Base-by-base conservation (phyloP, 768 basidiomycete genomes). In the Tephrocybe sp. region DNA sequence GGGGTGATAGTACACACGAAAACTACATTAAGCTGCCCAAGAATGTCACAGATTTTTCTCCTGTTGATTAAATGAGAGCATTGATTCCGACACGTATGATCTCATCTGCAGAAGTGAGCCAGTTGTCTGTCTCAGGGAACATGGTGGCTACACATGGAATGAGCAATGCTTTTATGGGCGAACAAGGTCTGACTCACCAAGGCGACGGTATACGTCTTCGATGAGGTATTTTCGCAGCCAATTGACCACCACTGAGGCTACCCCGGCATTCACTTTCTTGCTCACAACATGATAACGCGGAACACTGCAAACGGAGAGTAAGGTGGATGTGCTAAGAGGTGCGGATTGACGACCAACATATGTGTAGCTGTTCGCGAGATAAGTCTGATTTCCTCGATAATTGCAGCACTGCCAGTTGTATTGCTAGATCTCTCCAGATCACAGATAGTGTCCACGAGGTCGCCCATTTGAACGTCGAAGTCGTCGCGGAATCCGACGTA, bases 401-500 rank as follows among this genome's bases (percentile, higher is more conserved):
- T 58, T 1, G 63, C 52, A 4, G 60, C 62, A 0, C 70, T 65
- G 15, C 67, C 60, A 1, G 62, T 54, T 1, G 71, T 72, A 50
- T 76, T 70, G 3, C 61, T 53, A n/a, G 70, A 65, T 21, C 61
- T 50, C 62, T 87, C 84, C 7, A 84, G 60, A 4, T 62, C 64
- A 54, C 74, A 74, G 47, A 86, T 79, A n/a, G 67, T 68, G 26
- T 75, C 71, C 6, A 84, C 65, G 28, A 86, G 65, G 24, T 81
- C 76, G 12, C 68, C 59, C 12, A 78, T 61, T 70, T 78, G 47
- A 15, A 83, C 72, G 51, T 80, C 72, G 48, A 83, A 78, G 7
- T 76, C 65, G 44, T 88, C 84, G n/a, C 83, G 70, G 68, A 83
- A 88, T 1, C 85, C 86, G 39, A 80, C 66, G 47, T 75, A 77